These are phyloP conservation scores for Syzygium malaccense DNA, from an alignment of 441 rosid species.

Conservation along the genomic window DNA sequence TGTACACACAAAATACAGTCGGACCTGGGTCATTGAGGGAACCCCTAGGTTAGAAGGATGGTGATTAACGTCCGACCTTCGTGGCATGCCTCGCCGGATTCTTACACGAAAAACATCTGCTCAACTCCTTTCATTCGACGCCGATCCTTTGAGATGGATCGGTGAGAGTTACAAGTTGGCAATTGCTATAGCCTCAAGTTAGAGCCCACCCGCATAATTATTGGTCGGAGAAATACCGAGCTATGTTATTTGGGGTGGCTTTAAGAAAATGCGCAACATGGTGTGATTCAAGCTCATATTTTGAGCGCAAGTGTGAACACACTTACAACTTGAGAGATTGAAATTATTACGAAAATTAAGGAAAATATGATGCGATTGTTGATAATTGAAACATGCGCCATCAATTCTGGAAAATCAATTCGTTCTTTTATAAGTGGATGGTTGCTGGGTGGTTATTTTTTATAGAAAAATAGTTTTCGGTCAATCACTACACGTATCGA, in stretches of 20 bases:
- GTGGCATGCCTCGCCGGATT: not conserved
- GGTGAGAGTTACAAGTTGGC: too few relatives aligned
- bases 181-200: too few relatives aligned
- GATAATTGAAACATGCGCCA: not conserved
- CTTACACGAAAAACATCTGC: not conserved
- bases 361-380: not conserved
- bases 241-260: not conserved
- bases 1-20: not conserved
- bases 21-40: not conserved
- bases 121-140: not conserved
- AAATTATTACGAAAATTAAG: too few relatives aligned
- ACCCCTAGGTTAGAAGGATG: not conserved
- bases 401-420: not conserved
- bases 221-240: not conserved
- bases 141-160: not conserved
- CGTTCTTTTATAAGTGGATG: not conserved
- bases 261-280: not conserved
- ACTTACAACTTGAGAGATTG: not conserved
- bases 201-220: too few relatives aligned
- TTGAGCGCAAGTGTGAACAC: not conserved
- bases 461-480: not conserved
- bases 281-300: not conserved
- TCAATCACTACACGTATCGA: not conserved
- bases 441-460: not conserved
- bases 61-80: not conserved